Evolutionary conservation across 768 basidiomycete genomes (phyloP), one percentile per base, ranked within the genome.

Genomic region (Phanerodontia chrysosporium): DNA sequence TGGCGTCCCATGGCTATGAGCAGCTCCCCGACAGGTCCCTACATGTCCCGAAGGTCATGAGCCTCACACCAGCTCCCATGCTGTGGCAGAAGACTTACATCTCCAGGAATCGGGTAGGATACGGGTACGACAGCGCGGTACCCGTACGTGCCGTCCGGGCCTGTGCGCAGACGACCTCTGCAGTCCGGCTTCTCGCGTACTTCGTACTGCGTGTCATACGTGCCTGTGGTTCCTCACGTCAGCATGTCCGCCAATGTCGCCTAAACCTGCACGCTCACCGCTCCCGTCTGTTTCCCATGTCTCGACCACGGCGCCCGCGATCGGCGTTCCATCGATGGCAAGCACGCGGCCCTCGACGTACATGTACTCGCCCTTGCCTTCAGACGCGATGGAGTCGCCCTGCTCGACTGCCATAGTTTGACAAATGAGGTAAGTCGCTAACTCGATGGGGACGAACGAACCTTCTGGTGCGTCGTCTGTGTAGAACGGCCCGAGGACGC

Each of bases 301-400:
- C 54, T 92, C 88, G 59, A 92, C 88, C 46, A 79, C 65, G 0
- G 88, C 89, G 52, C 76, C 76, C 5, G 84, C 70, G 54, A 94
- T 79, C 2, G 86, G 85, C n/a, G 77, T 73, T 22, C 90, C 90
- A 32, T 80, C 73, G 1, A 83, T 85, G 65, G 69, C 69, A 29
- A 83, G 66, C 1, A 94, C 79, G 2, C 78, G 79, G 0, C 92
- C 92, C 67, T 90, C 81, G 52, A 94, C 87, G 63, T 80, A 92
- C 81, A 95, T 76, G 69, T 92, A 89, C 10, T 91, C 82, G 22
- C 92, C 92, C 71, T 90, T 92, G 58, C 88, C 92, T 70, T 93
- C 91, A 0, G 90, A 90, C 7, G 92, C 90, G 53, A 94, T 95
- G 10, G 86, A 83, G 1, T 80, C 89, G 4, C 92, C 91, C 6